A percentile compares a stretch with the other conserved stretches of the same genome.
Conservation (phyloP, 129 eudicot genomes). For the Glebionis coronaria region DNA sequence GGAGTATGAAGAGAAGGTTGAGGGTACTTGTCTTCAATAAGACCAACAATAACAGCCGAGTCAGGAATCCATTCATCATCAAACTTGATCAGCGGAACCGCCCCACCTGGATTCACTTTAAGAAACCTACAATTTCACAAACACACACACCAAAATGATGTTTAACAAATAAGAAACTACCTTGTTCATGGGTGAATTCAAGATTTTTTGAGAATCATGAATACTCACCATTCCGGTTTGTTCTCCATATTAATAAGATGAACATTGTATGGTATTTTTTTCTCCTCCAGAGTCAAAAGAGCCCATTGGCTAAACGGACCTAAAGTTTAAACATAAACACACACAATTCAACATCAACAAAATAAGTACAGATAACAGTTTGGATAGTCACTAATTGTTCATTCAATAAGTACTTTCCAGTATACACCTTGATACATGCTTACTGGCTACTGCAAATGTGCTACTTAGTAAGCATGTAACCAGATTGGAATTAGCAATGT, state of each 20-base stretch:
- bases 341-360: too few species aligned
- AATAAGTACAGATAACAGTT: too few species aligned
- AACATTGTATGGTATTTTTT: too few species aligned
- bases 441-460: too few species aligned
- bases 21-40: conserved; percentile 66
- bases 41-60: conserved; percentile 66
- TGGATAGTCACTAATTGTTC: too few species aligned
- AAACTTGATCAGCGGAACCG: conserved; percentile 59
- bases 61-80: conserved; percentile 70
- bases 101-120: conserved; percentile 63
- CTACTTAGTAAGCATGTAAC: too few species aligned
- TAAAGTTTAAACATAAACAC: too few species aligned
- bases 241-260: neutral
- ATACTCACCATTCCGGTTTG: neutral
- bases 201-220: neutral
- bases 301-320: too few species aligned
- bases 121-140: conserved; percentile 40
- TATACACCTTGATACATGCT: too few species aligned
- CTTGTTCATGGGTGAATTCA: conserved; percentile 10
- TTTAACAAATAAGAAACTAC: neutral
- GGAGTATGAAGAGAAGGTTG: conserved; percentile 60
- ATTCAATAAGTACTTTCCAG: too few species aligned
- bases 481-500: too few species aligned
- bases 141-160: neutral
- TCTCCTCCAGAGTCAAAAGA: too few species aligned